A percentile compares a stretch with the other conserved stretches of the same genome.
These are phyloP conservation scores for Mycena indigotica DNA, from an alignment of 768 basidiomycete species.

Conservation along the genomic window DNA sequence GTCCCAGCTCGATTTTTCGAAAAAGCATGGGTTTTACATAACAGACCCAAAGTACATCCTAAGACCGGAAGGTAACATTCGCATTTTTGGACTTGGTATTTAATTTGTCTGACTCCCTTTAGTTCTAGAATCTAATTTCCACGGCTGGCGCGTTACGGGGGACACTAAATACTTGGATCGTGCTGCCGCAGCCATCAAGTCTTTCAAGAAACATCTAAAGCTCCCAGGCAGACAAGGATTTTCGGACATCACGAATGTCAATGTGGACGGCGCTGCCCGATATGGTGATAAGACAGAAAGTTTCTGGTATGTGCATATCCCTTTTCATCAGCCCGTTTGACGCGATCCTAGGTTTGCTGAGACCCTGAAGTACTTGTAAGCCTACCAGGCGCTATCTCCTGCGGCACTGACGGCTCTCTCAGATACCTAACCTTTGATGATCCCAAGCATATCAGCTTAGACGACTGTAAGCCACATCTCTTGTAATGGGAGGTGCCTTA, in stretches of 20 bases:
- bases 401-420: neutral
- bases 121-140: constrained; percentile 42
- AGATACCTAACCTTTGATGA: constrained; percentile 59
- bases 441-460: constrained; percentile 47
- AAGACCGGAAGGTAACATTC: constrained; percentile 55
- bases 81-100: no score
- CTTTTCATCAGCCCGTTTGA: constrained; percentile 50
- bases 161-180: constrained; percentile 49
- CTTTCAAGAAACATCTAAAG: constrained; percentile 43
- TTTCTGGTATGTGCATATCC: constrained; percentile 50
- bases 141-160: constrained; percentile 55
- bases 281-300: constrained; percentile 47
- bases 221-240: constrained; percentile 29
- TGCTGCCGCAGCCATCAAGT: constrained; percentile 42
- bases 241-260: constrained; percentile 44
- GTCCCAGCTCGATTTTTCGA: constrained; percentile 40
- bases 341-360: constrained; percentile 1
- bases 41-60: constrained; percentile 39
- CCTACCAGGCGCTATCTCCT: neutral
- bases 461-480: constrained; percentile 38
- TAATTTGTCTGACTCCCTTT: constrained; percentile 26
- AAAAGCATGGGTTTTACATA: constrained; percentile 48
- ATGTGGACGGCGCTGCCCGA: constrained; percentile 16
- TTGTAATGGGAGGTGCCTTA: neutral
- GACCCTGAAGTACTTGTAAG: constrained; percentile 26